Conservation (phyloP, 2,329 filamentous ascomycete species). For the Monosporascus sp. region DNA sequence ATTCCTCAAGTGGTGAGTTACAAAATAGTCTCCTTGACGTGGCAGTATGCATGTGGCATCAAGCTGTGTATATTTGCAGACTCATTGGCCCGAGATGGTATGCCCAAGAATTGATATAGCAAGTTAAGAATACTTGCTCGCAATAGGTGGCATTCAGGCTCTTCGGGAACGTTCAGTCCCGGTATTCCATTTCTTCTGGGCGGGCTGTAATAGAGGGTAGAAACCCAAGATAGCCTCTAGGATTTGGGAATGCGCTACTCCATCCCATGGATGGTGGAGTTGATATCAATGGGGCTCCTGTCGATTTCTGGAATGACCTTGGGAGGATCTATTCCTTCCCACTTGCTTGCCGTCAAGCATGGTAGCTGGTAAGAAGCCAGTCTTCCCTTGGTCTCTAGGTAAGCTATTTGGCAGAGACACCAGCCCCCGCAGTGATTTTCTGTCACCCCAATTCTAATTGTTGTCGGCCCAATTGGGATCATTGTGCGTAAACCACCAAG, state of each 20-base stretch:
- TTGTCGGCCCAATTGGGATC: too few species aligned
- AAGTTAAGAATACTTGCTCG: not conserved
- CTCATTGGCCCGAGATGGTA: not conserved
- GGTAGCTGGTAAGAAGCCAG: not conserved
- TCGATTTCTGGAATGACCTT: not conserved
- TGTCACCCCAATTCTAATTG: too few species aligned
- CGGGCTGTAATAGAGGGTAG: not conserved
- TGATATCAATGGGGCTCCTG: not conserved
- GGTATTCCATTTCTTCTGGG: not conserved
- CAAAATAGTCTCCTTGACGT: too few species aligned
- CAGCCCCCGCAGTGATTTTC: too few species aligned
- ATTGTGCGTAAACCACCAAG: too few species aligned
- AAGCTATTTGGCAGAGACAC: not conserved
- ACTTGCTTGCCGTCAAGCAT: not conserved
- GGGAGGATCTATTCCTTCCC: not conserved
- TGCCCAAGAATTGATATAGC: not conserved
- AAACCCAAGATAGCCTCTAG: too few species aligned
- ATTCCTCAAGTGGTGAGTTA: not conserved
- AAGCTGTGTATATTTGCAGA: not conserved
- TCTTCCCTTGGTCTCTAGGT: not conserved
- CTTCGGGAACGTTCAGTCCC: not conserved
- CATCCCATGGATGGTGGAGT: too few species aligned
- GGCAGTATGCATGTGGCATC: not conserved
- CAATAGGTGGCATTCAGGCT: not conserved
- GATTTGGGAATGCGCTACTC: too few species aligned